These are phyloP conservation scores for Rhizopus sp. DNA, from an alignment of 371 early-diverging fungal species.

Conservation along the genomic window DNA sequence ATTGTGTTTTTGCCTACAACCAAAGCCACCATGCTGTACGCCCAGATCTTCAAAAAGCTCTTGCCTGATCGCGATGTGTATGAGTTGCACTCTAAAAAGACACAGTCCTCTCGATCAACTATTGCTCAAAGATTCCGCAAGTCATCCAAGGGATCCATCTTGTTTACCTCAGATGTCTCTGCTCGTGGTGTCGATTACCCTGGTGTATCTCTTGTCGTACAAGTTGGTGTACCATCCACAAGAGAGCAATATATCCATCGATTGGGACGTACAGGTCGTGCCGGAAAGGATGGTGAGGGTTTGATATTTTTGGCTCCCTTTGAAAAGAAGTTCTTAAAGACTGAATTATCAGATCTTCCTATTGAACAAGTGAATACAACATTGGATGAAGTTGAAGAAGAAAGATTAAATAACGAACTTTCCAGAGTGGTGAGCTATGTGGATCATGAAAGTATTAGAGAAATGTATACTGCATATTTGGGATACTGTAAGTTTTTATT, in stretches of 20 bases:
- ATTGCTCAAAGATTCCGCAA: conserved; percentile 78
- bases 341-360: conserved; percentile 52
- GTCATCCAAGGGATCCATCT: conserved; percentile 57
- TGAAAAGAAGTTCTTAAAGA: conserved; percentile 74
- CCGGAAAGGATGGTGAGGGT: conserved; percentile 92
- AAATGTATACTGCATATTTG: conserved; percentile 65
- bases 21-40: conserved; percentile 73
- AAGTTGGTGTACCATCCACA: conserved; percentile 91
- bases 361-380: conserved; percentile 41
- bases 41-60: conserved; percentile 59
- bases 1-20: conserved; percentile 93
- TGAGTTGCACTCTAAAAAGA: conserved; percentile 84
- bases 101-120: conserved; percentile 71
- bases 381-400: conserved; percentile 37
- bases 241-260: conserved; percentile 98
- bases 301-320: conserved; percentile 83
- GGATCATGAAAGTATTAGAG: conserved; percentile 52
- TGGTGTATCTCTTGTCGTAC: conserved; percentile 91
- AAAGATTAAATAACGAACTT: conserved; percentile 19
- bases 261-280: conserved; percentile 98
- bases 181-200: conserved; percentile 99
- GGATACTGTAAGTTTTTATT: conserved; percentile 64
- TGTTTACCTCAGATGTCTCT: conserved; percentile 99
- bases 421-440: conserved; percentile 24
- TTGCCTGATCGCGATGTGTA: conserved; percentile 43